Evolutionary conservation across 441 rosid species (phyloP).

Genomic region (Hura crepitans): DNA sequence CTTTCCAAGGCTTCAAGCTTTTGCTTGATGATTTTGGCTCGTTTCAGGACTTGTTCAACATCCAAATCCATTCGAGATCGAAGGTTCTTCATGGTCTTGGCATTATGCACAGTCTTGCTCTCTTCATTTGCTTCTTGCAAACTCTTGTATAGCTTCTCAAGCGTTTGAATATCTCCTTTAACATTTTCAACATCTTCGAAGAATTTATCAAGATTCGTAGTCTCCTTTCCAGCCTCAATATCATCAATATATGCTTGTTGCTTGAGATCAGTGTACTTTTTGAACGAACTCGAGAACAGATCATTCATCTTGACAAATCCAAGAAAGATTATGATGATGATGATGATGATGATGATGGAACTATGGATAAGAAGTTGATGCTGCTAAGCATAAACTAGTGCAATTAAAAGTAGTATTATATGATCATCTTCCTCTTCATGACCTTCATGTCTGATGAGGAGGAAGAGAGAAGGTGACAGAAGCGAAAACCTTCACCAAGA

Average conservation of each 20-base stretch:
- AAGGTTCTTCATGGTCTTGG: conserved; percentile 61
- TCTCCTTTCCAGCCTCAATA: conserved; percentile 60
- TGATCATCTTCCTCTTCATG: conserved; percentile 29
- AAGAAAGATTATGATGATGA: not conserved
- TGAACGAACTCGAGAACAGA: conserved; percentile 77
- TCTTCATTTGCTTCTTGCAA: conserved; percentile 74
- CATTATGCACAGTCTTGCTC: conserved; percentile 63
- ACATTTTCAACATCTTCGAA: conserved; percentile 76
- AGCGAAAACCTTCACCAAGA: conserved; percentile 23
- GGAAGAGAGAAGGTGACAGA: conserved; percentile 34
- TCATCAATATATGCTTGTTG: conserved; percentile 57
- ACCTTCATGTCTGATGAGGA: conserved; percentile 16
- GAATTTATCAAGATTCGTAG: conserved; percentile 67
- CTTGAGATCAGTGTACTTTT: conserved; percentile 60
- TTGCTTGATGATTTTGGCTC: conserved; percentile 60
- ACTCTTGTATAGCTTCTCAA: conserved; percentile 44
- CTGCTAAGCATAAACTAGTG: not conserved
- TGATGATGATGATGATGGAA: not conserved
- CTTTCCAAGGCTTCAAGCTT: conserved; percentile 74
- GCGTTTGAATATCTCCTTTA: conserved; percentile 60
- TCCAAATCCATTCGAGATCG: conserved; percentile 69
- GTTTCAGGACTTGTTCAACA: conserved; percentile 60
- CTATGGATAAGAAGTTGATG: not conserved
- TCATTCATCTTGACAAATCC: conserved; percentile 63
- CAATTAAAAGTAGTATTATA: not conserved